Conservation (phyloP, 768 basidiomycete genomes). For the Lactarius sanguifluus region DNA sequence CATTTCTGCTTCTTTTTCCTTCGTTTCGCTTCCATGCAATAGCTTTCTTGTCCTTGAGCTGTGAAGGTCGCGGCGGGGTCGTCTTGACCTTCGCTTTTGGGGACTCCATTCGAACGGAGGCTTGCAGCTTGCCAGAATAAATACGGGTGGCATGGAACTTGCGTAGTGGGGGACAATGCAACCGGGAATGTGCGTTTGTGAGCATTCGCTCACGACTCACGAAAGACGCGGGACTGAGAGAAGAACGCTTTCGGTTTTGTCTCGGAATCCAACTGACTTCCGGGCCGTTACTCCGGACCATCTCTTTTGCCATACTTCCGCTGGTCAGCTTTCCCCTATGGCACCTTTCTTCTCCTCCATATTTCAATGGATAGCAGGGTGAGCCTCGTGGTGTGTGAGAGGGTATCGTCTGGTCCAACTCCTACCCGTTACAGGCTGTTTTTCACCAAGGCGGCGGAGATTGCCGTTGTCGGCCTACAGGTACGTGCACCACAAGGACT, state of each 20-base stretch:
- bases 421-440: conserved; percentile 54
- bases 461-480: conserved; percentile 90
- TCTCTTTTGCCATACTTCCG: not conserved
- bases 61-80: not conserved
- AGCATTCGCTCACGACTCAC: conserved; percentile 8
- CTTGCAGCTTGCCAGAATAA: not conserved
- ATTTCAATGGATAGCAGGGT: conserved; percentile 60
- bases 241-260: not conserved
- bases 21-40: not conserved
- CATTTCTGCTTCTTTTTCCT: not conserved
- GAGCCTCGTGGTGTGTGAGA: conserved; percentile 19
- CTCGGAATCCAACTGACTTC: not conserved
- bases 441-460: conserved; percentile 84
- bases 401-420: not conserved
- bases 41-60: not conserved
- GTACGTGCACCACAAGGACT: conserved; percentile 39
- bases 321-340: conserved; percentile 4
- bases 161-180: not conserved
- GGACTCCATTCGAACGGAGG: not conserved
- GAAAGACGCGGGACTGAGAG: not conserved
- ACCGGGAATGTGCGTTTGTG: not conserved
- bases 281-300: not conserved
- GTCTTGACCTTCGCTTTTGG: not conserved
- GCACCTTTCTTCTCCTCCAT: conserved; percentile 40
- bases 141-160: conserved; percentile 4